Conservation (phyloP, 2,329 filamentous ascomycete species). For the Colletotrichum endophyticum region DNA sequence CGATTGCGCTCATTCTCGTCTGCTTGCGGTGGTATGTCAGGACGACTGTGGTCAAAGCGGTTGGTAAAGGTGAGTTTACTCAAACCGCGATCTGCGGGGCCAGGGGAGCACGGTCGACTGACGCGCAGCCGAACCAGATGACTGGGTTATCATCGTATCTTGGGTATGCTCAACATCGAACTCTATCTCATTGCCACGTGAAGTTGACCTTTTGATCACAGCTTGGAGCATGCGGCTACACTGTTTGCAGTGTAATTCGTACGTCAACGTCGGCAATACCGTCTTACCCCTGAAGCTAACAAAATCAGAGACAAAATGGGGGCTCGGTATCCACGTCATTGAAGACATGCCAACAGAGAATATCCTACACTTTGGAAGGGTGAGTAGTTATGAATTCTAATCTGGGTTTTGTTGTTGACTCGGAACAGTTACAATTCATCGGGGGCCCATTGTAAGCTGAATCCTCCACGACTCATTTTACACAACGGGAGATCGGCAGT, state of each 20-base stretch:
- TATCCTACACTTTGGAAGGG: slow-evolving; percentile 39
- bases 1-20: slow-evolving; percentile 33
- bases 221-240: slow-evolving; percentile 37
- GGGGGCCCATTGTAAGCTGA: slow-evolving; percentile 45
- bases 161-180: slow-evolving; percentile 27
- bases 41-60: slow-evolving; percentile 34
- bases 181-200: background rate
- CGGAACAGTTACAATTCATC: slow-evolving; percentile 38
- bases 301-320: slow-evolving; percentile 46
- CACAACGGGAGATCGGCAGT: background rate
- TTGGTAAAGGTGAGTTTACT: slow-evolving; percentile 26
- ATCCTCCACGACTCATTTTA: background rate
- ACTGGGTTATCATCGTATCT: slow-evolving; percentile 23
- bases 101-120: background rate
- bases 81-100: background rate
- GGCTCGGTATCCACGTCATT: slow-evolving; percentile 38
- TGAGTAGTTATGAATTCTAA: background rate
- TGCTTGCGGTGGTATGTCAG: slow-evolving; percentile 38
- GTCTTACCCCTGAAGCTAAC: background rate
- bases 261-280: slow-evolving; percentile 15
- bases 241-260: slow-evolving; percentile 39
- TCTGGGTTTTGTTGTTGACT: background rate
- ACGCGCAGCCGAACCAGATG: slow-evolving; percentile 7
- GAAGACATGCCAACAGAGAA: slow-evolving; percentile 42
- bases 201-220: background rate